Conservation (phyloP, 768 basidiomycete genomes). For the Dentipellis fragilis region DNA sequence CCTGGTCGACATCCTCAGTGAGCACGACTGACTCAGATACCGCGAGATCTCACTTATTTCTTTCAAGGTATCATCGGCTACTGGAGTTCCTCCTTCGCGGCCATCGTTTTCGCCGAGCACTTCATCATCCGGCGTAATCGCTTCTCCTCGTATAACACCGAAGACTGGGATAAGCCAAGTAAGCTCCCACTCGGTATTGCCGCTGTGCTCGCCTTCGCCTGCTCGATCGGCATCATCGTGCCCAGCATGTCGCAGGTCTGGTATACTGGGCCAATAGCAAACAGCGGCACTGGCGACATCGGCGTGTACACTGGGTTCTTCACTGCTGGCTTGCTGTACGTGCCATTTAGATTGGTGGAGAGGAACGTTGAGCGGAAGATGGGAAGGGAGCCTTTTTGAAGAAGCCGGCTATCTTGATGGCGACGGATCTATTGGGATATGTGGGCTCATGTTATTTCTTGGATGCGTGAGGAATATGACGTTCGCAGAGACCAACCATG, state of each 20-base stretch:
- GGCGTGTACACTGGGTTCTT: conserved; percentile 22
- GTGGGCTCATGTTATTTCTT: too few relatives aligned
- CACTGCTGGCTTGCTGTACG: conserved; percentile 1
- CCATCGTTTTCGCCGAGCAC: conserved; percentile 33
- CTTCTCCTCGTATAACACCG: conserved; percentile 27
- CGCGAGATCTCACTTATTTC: background rate
- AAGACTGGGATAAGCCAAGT: conserved; percentile 25
- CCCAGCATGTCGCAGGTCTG: conserved; percentile 44
- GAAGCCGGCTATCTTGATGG: too few relatives aligned
- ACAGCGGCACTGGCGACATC: conserved; percentile 34
- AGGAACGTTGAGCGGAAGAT: background rate
- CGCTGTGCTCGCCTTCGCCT: conserved; percentile 29
- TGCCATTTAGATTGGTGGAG: conserved; percentile 1
- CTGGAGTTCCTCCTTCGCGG: conserved; percentile 28
- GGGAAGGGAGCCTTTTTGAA: background rate
- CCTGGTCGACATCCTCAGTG: conserved; percentile 32
- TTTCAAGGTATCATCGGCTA: conserved; percentile 33
- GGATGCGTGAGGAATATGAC: too few relatives aligned
- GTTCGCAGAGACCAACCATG: too few relatives aligned
- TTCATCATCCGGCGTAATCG: conserved; percentile 28
- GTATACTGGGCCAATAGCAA: conserved; percentile 41
- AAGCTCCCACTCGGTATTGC: conserved; percentile 32
- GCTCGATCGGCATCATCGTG: conserved; percentile 29
- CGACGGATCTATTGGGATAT: too few relatives aligned
- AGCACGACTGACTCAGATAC: background rate